Evolutionary conservation across 2,329 filamentous ascomycete species (phyloP), one percentile per base, ranked within the genome.

Genomic region (Zasmidium angulare): DNA sequence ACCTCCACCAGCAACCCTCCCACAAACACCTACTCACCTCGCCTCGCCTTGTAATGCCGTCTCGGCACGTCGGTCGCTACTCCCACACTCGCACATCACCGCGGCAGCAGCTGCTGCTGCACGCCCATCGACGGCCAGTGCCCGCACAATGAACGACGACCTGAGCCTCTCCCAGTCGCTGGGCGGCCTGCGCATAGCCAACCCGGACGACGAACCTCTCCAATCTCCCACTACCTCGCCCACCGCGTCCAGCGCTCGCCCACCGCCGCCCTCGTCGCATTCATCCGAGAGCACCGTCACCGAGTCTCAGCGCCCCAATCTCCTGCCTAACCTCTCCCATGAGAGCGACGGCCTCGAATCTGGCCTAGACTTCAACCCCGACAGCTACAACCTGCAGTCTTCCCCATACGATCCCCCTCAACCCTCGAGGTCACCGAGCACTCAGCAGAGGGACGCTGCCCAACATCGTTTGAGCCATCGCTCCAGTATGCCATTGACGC

Each of bases 141-240:
- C 21, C 49, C 49, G 50, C 62, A 82, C 74, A 76, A 97, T 97
- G 92, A 91, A 92, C 79, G 91, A 90, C 77, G 92, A 96, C 81
- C 80, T 96, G 75, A 96, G 90, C 78, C 86, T 98, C 67, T 95
- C 92, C 73, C 90, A 93, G 79, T 91, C 91, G 72, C 84, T 98
- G 72, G 95, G 95, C 72, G 93, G 93, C 71, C 82, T 99, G 77
- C 91, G 93, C 75, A 98, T 99, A 76, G 93, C 95, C 70, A 99
- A 98, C 76, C 93, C 93, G 56, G 93, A 97, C 79, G 87, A 95
- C 78, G 83, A 80, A 60, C 68, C 67, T 46, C 29, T 63, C 50
- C 46, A 49, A 56, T 64, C 66, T 55, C 62, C 59, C 53, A 59
- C n/a, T n/a, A n/a, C 64, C 55, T 58, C 54, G 51, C 63, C 56